Evolutionary conservation across 805 yeast genomes (phyloP), one percentile per base, ranked within the genome.

Genomic region (Hanseniaspora meyeri): DNA sequence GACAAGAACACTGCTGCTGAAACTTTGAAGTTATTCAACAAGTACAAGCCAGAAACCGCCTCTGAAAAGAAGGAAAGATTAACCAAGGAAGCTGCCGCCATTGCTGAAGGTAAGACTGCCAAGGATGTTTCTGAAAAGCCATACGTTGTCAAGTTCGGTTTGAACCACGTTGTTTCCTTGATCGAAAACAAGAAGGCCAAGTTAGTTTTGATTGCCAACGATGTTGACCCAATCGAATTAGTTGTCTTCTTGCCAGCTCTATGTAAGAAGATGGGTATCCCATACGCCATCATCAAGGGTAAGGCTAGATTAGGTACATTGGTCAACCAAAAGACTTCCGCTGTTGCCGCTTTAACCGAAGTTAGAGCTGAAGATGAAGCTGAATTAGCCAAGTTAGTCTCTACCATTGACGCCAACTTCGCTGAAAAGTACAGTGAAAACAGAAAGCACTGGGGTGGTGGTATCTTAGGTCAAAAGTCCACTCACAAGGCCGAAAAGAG

Each of bases 361-460:
- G 96, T 93, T 69, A 79, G 78, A 71, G 76, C 95, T 62, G 97
- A 87, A 75, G 97, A 91, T 76, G 93, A 88, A 79, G 82, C 96
- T 71, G 89, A 87, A 71, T 83, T 91, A 69, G 90, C 97, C 65
- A 86, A 87, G 74, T 82, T 91, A 70, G 81, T 93, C 66, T 85
- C 96, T 59, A 85, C 97, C 70, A 81, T 91, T 75, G 83, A 88
- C 78, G 84, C 95, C 66, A 89, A 88, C 93, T 91, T 85, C 77
- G 74, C 76, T 68, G 95, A 87, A 73, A 87, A 88, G 78, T 87
- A 84, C 85, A 97, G 91, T 72, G 97, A 93, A 68, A 71, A 80
- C 73, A 91, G 95, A 83, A 89, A 87, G 79, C 95, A 88, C 85
- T 91, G 98, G 98, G 97, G 97, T 82, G 98, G 98, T 82, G 98